Conservation (phyloP, 257 asterid species). For the Handroanthus guayacan region DNA sequence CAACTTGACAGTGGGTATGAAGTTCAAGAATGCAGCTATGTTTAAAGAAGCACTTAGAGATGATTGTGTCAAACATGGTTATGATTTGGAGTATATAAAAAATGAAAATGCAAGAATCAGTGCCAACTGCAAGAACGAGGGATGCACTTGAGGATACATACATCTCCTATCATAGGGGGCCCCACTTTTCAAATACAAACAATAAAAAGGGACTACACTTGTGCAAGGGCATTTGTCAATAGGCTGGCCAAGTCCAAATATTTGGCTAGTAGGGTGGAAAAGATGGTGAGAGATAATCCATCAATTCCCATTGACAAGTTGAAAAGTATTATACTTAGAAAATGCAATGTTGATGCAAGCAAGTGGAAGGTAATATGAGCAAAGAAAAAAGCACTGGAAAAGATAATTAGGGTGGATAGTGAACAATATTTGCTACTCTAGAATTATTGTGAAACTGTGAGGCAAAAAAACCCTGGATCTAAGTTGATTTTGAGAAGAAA, state of each 20-base stretch:
- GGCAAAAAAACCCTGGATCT: neutral
- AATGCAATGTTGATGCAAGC: neutral
- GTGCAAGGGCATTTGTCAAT: neutral
- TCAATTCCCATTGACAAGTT: neutral
- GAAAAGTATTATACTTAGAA: neutral
- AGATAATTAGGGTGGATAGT: neutral
- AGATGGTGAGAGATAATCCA: neutral
- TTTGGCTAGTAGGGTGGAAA: neutral
- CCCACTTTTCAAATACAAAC: neutral
- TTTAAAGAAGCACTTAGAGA: neutral
- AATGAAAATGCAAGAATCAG: neutral
- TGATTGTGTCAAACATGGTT: neutral
- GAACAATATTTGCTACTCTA: neutral
- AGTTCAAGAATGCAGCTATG: neutral
- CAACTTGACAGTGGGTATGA: neutral
- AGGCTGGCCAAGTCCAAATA: neutral
- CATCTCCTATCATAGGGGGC: neutral
- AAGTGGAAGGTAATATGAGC: neutral
- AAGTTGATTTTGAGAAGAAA: neutral
- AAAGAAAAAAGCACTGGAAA: neutral
- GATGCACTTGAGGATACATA: neutral
- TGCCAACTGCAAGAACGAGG: neutral
- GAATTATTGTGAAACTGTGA: neutral
- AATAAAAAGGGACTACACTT: neutral
- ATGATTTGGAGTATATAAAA: neutral